Evolutionary conservation across 306 rosid genomes (phyloP), one percentile per base, ranked within the genome.

Genomic region (Hylodesmum podocarpum): DNA sequence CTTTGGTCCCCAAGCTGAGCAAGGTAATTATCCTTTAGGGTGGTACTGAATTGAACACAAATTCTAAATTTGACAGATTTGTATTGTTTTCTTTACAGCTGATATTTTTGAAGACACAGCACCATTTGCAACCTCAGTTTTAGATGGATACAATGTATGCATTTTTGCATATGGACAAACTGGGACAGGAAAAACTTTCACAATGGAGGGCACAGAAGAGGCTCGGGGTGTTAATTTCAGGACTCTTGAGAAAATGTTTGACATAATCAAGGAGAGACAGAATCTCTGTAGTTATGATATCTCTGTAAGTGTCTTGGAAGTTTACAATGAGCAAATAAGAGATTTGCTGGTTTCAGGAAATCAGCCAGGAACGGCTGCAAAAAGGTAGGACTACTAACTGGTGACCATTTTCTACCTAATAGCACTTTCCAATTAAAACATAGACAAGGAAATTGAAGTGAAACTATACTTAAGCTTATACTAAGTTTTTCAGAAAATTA

Each of bases 151-250:
- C 89, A 95, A 92, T 70, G 98, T 92, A 31, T 95, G 98, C 87
- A 89, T 95, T 70, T 95, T 92, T 81, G 98, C 98, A 8, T 95
- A 89, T 29, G 98, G 98, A 37, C 98, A 95, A 81, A 95, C 98
- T 4, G 98, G 98, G 58, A 90, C 92, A 5, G 98, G 98, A 34
- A 95, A 95, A 80, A 96, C 99, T 11, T 96, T 92, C 77, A 96
- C 99, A 44, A 96, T 96, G 99, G 96, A 91, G 78, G 99, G 99
- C 14, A 91, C 96, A 18, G 84, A 89, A 83, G 90, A 82, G 33
- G 91, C 92, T 66, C 98, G 98, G 1, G 99, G 99, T 46, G 99
- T 96, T 73, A 96, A 96, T 80, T 96, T 90, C 78, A 86, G 97
- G 87, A 96, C 90, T 70, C 99, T 96, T 14, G 88, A 92, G 81